phyloP scores from a whole-genome alignment of 257 asterid species.

The Euphrasia confusa region DNA sequence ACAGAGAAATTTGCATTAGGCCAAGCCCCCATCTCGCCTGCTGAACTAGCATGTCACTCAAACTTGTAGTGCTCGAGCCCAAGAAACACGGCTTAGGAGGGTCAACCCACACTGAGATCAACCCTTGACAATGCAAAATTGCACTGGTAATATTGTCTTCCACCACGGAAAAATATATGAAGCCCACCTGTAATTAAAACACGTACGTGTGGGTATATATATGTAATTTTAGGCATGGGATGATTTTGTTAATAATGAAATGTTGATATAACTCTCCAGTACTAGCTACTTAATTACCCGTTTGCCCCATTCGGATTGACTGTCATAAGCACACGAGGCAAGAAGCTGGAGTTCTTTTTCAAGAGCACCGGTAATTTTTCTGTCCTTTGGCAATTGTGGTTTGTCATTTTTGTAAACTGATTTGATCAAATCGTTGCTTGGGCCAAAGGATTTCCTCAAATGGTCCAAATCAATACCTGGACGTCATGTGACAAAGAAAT shows the following conservation, averaged over 20 bases:
- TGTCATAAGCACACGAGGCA: constrained; percentile 46
- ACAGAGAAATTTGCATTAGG: constrained; percentile 24
- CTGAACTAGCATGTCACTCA: constrained; percentile 41
- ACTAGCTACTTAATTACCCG: constrained; percentile 31
- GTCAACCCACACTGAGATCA: constrained; percentile 38
- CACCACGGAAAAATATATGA: constrained; percentile 35
- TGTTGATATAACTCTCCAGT: no score
- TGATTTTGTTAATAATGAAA: no score
- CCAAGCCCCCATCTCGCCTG: constrained; percentile 47
- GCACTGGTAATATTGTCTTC: constrained; percentile 43
- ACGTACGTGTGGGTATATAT: no score
- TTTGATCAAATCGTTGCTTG: constrained; percentile 43
- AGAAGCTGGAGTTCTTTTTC: constrained; percentile 27
- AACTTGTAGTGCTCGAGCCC: constrained; percentile 37
- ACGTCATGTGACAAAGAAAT: no score
- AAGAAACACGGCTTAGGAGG: constrained; percentile 44
- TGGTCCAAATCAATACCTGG: constrained; percentile 33
- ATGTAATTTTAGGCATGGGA: no score
- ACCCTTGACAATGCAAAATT: constrained; percentile 39
- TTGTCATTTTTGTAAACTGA: constrained; percentile 24
- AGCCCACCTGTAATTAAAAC: constrained; percentile 36
- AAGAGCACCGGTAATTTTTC: constrained; percentile 5
- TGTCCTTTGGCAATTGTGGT: background rate
- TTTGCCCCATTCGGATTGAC: constrained; percentile 42
- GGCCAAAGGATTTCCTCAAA: constrained; percentile 40